Evolutionary conservation across 345 rosid species (phyloP), one percentile per base, ranked within the genome.

Genomic region (Ceriops tagal): DNA sequence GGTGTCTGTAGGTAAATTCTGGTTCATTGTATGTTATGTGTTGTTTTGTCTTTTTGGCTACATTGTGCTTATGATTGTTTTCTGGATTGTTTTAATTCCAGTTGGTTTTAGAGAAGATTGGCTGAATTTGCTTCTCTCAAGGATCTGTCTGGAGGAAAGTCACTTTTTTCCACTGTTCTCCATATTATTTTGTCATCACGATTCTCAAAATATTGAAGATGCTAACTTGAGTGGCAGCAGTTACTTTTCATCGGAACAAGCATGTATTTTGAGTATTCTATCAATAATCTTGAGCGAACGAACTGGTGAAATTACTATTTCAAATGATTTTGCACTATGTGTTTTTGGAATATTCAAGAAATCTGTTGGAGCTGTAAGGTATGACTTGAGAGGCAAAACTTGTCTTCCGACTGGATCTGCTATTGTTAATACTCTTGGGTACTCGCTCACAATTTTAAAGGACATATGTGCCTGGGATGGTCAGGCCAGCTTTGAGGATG

Each of bases 101-200:
- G 97, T 84, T 83, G 96, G 95, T 63, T 87, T 82, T 75, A 62
- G 76, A 21, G 96, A 88, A 75, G 83, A 89, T 66, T 89, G 97
- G 98, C 81, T 89, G 32, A 87, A 88, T 84, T 47, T 88, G 65
- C 71, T 93, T 65, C 78, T 93, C 21, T 88, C 93, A 21, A 83
- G 87, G 52, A 73, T 84, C 30, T 95, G 96, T 69, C 43, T 89
- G 56, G 92, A 86, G 62, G 89, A 82, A 20, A 51, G 61, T 39
- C 78, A 68, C 80, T 87, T 95, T 53, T 80, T 79, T 15, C 32
- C 37, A 8, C 71, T 92, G 53, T 87, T 92, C 77, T 72, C 83
- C 15, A 68, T 56, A 58, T 60, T 87, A 61, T 52, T 53, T 63
- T 8, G 63, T 57, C 65, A 30, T 26, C 46, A 70, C 52, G 58